Base-by-base conservation (phyloP, 1,139 yeast genomes). In the Debaryomyces nepalensis region DNA sequence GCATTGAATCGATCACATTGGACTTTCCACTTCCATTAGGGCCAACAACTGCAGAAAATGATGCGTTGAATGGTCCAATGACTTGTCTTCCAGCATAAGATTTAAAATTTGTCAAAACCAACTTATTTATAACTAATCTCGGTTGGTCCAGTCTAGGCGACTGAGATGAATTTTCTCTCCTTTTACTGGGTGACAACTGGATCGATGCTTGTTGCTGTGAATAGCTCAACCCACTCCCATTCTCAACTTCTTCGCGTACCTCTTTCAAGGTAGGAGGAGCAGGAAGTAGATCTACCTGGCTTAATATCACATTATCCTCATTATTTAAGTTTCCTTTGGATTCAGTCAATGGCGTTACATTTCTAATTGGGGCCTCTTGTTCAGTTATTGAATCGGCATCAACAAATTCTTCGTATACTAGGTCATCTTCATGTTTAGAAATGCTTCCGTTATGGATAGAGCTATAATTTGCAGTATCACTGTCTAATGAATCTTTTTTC, bases 1-100 rank as follows among this genome's bases (percentile, higher is more conserved):
- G 72, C 78, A 95, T 79, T 2, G 98, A 87, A 60, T 95, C 99
- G 50, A 95, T 95, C 29, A 95, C 99, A 59, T 95, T 95, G 9
- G 98, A 91, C 64, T 93, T 93, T 6, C 99, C 99, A 30, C 96
- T 87, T 22, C 99, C 99, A 61, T 95, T 95, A 3, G 99, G 99
- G 0, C 99, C 99, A n/a, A 95, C 98, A 7, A 95, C 96, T 0
- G 99, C 97, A 6, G 97, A 88, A 59, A 95, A 95, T 2, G 96
- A 88, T 33, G 90, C 70, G 59, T 93, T 87, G 63, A 95, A 95
- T 0, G 99, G 99, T 0, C 99, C 99, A 45, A 95, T 87, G 7
- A 80, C 80, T 64, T 93, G 98, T n/a, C 76, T 69, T 0, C 99
- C 99, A 0, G 98, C 98, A 61, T 95, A 95, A 0, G 98, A 90